Conservation (phyloP, 164 flowering plant species). For the Magnolia changhungtana region DNA sequence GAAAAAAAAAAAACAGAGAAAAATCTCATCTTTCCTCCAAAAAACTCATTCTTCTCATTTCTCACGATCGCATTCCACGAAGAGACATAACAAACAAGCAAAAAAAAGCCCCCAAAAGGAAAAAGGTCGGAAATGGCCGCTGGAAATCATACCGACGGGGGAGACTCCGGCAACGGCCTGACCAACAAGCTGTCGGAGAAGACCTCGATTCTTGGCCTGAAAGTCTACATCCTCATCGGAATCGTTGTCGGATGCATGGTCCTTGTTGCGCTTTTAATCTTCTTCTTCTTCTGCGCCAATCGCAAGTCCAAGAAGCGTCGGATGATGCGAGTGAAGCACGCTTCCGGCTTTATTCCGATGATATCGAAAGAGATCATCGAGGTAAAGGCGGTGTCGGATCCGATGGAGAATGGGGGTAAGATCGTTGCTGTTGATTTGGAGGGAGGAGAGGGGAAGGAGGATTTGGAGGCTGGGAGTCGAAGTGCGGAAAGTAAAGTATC, state of each 20-base stretch:
- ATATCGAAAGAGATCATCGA: slow-evolving; percentile 46
- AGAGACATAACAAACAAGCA: not conserved
- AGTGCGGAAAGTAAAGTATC: slow-evolving; percentile 17
- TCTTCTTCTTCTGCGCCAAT: not conserved
- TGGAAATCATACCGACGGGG: not conserved
- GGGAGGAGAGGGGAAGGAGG: not conserved
- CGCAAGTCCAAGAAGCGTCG: slow-evolving; percentile 31
- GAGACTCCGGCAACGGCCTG: not conserved
- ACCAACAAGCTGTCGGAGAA: slow-evolving; percentile 1
- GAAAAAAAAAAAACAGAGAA: not conserved
- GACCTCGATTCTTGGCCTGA: slow-evolving; percentile 2
- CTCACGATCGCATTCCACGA: not conserved
- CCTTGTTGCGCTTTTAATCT: not conserved
- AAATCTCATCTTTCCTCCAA: not conserved
- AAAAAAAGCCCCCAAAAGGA: not conserved
- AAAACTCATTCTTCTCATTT: not conserved
- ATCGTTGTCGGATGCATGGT: not conserved
- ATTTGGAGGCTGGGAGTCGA: not conserved
- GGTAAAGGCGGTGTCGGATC: slow-evolving; percentile 25
- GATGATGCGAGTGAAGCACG: slow-evolving; percentile 31
- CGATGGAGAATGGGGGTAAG: slow-evolving; percentile 6
- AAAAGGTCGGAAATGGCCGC: not conserved
- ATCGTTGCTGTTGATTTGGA: not conserved
- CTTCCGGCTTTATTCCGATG: slow-evolving; percentile 47
- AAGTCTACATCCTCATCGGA: not conserved